These are phyloP conservation scores for Rosa lucieae DNA, from an alignment of 306 rosid genomes.

Conservation along the genomic window DNA sequence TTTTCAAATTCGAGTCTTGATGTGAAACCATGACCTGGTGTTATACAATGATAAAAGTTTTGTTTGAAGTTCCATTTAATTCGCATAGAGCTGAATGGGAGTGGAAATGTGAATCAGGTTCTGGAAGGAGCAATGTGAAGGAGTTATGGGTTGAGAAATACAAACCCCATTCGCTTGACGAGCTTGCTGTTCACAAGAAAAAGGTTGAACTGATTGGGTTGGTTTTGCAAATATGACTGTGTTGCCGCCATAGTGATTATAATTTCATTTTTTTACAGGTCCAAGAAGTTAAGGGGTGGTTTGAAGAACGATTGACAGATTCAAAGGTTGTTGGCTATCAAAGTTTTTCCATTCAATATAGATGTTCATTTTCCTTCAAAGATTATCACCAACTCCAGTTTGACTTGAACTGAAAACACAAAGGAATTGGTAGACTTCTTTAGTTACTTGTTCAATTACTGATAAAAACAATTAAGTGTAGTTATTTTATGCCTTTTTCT, in stretches of 20 bases:
- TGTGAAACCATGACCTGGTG: not conserved
- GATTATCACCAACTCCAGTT: not conserved
- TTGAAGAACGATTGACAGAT: constrained; percentile 70
- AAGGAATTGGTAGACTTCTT: not conserved
- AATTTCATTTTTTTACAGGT: constrained; percentile 40
- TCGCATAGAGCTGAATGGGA: constrained; percentile 20
- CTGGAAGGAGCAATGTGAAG: constrained; percentile 34
- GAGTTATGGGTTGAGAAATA: constrained; percentile 86
- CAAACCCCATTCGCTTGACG: constrained; percentile 66
- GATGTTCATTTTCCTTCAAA: not conserved
- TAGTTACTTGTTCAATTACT: not conserved
- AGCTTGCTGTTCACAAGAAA: constrained; percentile 89
- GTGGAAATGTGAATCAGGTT: constrained; percentile 42
- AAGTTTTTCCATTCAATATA: not conserved
- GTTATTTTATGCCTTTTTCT: not conserved
- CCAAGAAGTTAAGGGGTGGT: constrained; percentile 77
- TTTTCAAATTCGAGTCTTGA: not conserved
- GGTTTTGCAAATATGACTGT: constrained; percentile 17
- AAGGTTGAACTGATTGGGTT: constrained; percentile 50
- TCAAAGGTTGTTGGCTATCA: constrained; percentile 52
- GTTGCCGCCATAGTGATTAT: constrained; percentile 13
- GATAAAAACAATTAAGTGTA: not conserved
- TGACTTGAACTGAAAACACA: not conserved
- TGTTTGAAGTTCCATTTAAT: not conserved
- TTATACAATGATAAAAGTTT: not conserved